Evolutionary conservation across 371 early-diverging fungal genomes (phyloP).

Genomic region (Nematocida homosporus): DNA sequence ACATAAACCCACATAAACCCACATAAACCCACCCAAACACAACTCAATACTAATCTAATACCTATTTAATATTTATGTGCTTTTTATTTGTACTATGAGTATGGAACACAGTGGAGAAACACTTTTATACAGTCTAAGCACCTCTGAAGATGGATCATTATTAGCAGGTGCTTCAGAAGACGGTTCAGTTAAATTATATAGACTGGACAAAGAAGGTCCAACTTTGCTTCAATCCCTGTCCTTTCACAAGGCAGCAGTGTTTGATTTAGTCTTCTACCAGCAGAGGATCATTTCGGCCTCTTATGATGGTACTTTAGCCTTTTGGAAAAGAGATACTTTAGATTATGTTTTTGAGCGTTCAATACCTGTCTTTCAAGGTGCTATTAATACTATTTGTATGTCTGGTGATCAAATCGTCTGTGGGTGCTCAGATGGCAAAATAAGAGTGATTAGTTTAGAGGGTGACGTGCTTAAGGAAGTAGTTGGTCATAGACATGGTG

Average conservation of each 20-base stretch:
- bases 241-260: slow-evolving; percentile 28
- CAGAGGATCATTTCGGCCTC: slow-evolving; percentile 58
- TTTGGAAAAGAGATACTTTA: slow-evolving; percentile 57
- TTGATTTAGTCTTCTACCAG: slow-evolving; percentile 45
- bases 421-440: slow-evolving; percentile 66
- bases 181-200: slow-evolving; percentile 25
- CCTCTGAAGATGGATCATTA: background rate
- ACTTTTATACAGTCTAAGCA: slow-evolving; percentile 11
- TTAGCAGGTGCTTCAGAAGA: slow-evolving; percentile 22
- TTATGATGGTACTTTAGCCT: slow-evolving; percentile 58
- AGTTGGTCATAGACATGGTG: slow-evolving; percentile 57
- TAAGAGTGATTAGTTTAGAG: slow-evolving; percentile 53
- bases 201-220: slow-evolving; percentile 1
- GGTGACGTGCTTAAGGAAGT: slow-evolving; percentile 11
- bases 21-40: background rate
- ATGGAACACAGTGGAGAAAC: slow-evolving; percentile 24
- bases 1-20: background rate
- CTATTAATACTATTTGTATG: slow-evolving; percentile 56
- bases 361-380: slow-evolving; percentile 60
- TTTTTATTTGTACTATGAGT: slow-evolving; percentile 41
- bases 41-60: too few species aligned
- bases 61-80: slow-evolving; percentile 14
- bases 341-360: slow-evolving; percentile 47
- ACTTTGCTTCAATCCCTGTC: slow-evolving; percentile 5
- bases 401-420: slow-evolving; percentile 53